A percentile compares a stretch with the other conserved stretches of the same genome.
phyloP scores from a whole-genome alignment of 148 eudicot genomes.

The Rheum nobile region DNA sequence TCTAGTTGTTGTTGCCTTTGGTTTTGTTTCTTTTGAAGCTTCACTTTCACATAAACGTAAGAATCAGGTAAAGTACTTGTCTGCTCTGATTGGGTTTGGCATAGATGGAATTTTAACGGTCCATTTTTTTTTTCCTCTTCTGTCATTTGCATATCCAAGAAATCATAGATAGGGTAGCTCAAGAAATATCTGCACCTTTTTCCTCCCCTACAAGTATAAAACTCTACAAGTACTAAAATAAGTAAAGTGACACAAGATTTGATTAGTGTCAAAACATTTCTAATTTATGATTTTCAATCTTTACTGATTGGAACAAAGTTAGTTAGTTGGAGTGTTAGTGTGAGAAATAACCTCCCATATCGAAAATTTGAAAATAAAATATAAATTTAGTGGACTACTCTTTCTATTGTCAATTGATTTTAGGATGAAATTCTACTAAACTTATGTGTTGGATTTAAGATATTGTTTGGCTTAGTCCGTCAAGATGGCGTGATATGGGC shows the following conservation, averaged over 20 bases:
- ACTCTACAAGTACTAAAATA: no score
- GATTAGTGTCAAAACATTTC: no score
- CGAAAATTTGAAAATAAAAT: no score
- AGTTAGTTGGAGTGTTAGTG: no score
- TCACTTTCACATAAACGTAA: neutral
- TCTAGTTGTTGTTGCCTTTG: neutral
- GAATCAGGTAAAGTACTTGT: neutral
- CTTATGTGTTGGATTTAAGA: no score
- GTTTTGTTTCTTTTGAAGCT: neutral
- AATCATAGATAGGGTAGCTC: neutral
- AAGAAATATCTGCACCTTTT: neutral
- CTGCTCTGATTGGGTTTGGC: neutral
- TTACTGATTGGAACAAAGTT: neutral
- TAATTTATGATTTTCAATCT: neutral
- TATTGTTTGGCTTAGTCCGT: no score
- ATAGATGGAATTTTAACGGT: neutral
- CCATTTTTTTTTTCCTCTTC: neutral
- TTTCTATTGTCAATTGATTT: no score
- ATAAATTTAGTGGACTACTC: no score
- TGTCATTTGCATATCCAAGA: neutral
- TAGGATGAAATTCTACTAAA: no score
- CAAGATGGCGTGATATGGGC: no score
- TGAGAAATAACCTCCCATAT: no score
- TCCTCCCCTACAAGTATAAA: neutral
- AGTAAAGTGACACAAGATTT: no score